Conservation (phyloP, 1,284 basidiomycete species). For the Boletellus sp. region DNA sequence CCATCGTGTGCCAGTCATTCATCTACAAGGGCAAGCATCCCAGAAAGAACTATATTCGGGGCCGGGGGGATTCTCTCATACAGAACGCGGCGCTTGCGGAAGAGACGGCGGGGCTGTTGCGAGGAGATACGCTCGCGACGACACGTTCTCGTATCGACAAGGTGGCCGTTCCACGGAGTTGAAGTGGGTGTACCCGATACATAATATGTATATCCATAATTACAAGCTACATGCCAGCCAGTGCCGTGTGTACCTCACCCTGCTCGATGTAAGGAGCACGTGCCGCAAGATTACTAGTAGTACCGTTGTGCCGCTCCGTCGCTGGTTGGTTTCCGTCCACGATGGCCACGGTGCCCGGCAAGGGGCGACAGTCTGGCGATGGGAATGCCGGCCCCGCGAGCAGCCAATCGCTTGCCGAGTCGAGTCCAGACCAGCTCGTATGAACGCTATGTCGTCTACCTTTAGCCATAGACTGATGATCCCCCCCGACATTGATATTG, state of each 20-base stretch:
- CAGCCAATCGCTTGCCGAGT: slow-evolving; percentile 24
- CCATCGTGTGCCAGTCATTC: slow-evolving; percentile 67
- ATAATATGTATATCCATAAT: no score
- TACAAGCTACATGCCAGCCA: no score
- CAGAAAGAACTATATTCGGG: slow-evolving; percentile 22
- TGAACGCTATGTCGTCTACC: not conserved
- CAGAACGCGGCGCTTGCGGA: slow-evolving; percentile 31
- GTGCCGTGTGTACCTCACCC: not conserved
- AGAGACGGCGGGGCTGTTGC: slow-evolving; percentile 47
- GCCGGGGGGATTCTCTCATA: slow-evolving; percentile 31
- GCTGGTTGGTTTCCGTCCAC: not conserved
- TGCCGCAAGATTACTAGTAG: slow-evolving; percentile 5
- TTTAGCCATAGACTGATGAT: slow-evolving; percentile 3
- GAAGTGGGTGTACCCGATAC: slow-evolving; percentile 7
- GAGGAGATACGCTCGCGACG: slow-evolving; percentile 35
- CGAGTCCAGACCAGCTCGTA: slow-evolving; percentile 30
- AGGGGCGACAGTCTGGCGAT: slow-evolving; percentile 16
- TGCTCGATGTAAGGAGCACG: slow-evolving; percentile 14
- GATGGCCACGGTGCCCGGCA: slow-evolving; percentile 21
- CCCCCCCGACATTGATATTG: not conserved
- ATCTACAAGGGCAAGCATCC: slow-evolving; percentile 44
- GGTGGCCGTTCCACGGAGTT: slow-evolving; percentile 17
- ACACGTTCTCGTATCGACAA: slow-evolving; percentile 16
- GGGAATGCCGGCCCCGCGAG: slow-evolving; percentile 2
- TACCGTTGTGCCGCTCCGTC: not conserved